Evolutionary conservation across 805 yeast species (phyloP).

Genomic region (Maudiozyma bulderi): DNA sequence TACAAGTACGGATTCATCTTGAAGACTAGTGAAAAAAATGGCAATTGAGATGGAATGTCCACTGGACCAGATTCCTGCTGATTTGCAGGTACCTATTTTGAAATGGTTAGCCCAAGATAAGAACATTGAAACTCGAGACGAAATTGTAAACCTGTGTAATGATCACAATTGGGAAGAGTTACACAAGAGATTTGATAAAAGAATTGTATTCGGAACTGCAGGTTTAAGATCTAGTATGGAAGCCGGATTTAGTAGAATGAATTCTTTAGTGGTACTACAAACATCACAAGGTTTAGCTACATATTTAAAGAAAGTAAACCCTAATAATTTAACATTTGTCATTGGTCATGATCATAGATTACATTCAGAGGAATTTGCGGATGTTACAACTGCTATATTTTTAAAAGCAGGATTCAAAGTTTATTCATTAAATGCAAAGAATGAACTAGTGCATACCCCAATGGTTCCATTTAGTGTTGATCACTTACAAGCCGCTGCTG

Average conservation of each 20-base stretch:
- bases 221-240: constrained; percentile 84
- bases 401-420: constrained; percentile 60
- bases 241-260: constrained; percentile 85
- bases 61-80: constrained; percentile 6
- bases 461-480: constrained; percentile 84
- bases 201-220: constrained; percentile 87
- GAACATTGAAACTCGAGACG: constrained; percentile 41
- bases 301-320: constrained; percentile 32
- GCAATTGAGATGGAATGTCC: not conserved
- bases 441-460: constrained; percentile 64
- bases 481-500: constrained; percentile 52
- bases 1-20: no score
- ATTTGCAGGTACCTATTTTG: constrained; percentile 10
- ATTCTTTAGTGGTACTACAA: constrained; percentile 78
- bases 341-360: constrained; percentile 89
- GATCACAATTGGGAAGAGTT: constrained; percentile 35
- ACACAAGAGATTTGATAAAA: constrained; percentile 39
- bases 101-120: constrained; percentile 28
- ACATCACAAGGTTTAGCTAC: constrained; percentile 76
- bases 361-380: constrained; percentile 72
- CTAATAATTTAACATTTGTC: constrained; percentile 36
- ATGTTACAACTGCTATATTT: constrained; percentile 68
- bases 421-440: constrained; percentile 37
- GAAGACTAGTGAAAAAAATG: not conserved
- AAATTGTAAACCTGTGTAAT: constrained; percentile 40